A percentile compares a stretch with the other conserved stretches of the same genome.
phyloP scores from a whole-genome alignment of 352 stramenopile genomes.

The Pythium rishiriense region DNA sequence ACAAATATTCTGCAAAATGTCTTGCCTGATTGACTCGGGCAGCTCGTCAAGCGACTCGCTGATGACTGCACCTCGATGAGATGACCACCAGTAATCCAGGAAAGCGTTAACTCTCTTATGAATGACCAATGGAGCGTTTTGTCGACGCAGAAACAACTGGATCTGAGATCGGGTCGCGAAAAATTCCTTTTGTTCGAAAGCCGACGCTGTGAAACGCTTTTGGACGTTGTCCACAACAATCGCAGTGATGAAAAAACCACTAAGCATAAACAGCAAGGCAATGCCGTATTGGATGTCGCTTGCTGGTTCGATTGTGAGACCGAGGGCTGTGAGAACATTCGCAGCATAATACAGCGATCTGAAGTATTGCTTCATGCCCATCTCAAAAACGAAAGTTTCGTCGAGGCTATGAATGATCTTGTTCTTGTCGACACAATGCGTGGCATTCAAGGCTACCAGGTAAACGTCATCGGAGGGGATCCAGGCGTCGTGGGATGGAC shows the following conservation, averaged over 20 bases:
- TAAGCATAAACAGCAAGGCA: conserved; percentile 68
- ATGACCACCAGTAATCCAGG: conserved; percentile 76
- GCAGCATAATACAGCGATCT: conserved; percentile 62
- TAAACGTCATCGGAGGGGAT: conserved; percentile 52
- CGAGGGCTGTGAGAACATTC: conserved; percentile 55
- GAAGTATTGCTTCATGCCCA: conserved; percentile 57
- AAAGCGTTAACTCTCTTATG: conserved; percentile 70
- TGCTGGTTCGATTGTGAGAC: conserved; percentile 47
- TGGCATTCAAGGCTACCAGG: conserved; percentile 37
- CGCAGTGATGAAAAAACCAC: conserved; percentile 71
- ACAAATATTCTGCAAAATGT: conserved; percentile 67
- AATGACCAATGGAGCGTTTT: conserved; percentile 56
- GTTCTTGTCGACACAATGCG: conserved; percentile 30
- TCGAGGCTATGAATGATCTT: conserved; percentile 26
- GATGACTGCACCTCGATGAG: conserved; percentile 63
- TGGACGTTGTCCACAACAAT: conserved; percentile 77
- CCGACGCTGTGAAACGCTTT: conserved; percentile 73
- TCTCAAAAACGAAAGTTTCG: conserved; percentile 26
- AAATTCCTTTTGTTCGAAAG: conserved; percentile 76
- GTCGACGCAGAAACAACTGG: conserved; percentile 65
- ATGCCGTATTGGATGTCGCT: conserved; percentile 52
- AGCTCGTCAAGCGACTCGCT: conserved; percentile 56
- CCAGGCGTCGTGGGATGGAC: conserved; percentile 37
- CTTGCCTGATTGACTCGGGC: conserved; percentile 53
- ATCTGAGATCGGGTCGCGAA: conserved; percentile 56